Evolutionary conservation across 192 early-diverging fungal genomes (phyloP).

Genomic region (Coemansia guatemalensis): DNA sequence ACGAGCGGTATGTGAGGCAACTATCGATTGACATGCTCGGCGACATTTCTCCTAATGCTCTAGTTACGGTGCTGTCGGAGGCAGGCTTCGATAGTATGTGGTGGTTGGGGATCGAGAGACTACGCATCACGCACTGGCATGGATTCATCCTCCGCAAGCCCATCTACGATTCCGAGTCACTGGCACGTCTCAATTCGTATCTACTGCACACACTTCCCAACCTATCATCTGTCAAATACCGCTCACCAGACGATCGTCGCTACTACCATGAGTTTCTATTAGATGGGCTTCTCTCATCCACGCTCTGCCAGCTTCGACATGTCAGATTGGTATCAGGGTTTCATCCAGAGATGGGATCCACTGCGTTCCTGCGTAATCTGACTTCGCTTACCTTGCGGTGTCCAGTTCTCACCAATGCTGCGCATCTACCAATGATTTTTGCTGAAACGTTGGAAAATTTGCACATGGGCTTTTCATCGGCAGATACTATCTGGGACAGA

Average conservation of each 20-base stretch:
- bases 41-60: conserved; percentile 24
- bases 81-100: conserved; percentile 15
- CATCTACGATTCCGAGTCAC: conserved; percentile 15
- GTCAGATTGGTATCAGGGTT: conserved; percentile 20
- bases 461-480: conserved; percentile 35
- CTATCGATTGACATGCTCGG: conserved; percentile 29
- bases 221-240: conserved; percentile 30
- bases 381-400: conserved; percentile 30
- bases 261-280: conserved; percentile 40
- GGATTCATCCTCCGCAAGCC: conserved; percentile 7
- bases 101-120: conserved; percentile 19
- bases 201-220: conserved; percentile 35
- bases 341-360: conserved; percentile 26
- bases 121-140: conserved; percentile 30
- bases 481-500: conserved; percentile 36
- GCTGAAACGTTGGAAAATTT: conserved; percentile 32
- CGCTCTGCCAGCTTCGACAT: conserved; percentile 17
- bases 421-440: conserved; percentile 35
- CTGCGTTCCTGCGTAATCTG: conserved; percentile 33
- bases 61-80: conserved; percentile 16
- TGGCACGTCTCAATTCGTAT: conserved; percentile 32
- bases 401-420: conserved; percentile 19
- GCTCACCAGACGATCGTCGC: conserved; percentile 22
- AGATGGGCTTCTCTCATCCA: conserved; percentile 31
- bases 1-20: conserved; percentile 21